These are phyloP conservation scores for Magnaporthiopsis poae DNA, from an alignment of 2,329 filamentous ascomycete species.

Conservation along the genomic window DNA sequence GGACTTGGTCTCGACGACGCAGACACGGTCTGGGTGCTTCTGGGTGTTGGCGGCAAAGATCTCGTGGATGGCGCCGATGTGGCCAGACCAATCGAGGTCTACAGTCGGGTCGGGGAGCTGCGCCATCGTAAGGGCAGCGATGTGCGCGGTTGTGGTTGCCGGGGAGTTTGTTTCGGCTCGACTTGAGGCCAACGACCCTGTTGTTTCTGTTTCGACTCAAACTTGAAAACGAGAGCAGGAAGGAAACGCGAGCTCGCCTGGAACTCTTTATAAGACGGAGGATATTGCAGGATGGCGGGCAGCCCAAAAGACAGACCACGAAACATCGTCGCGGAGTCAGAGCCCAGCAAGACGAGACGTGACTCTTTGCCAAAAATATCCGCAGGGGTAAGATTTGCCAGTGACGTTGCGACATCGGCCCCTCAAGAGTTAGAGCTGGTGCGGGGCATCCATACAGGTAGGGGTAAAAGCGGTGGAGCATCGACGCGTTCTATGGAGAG, in stretches of 20 bases:
- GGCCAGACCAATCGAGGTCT: constrained; percentile 59
- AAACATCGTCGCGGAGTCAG: background rate
- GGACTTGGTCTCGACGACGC: constrained; percentile 39
- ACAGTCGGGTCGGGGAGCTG: constrained; percentile 53
- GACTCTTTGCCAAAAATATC: background rate
- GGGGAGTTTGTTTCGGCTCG: too few species aligned
- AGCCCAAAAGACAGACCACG: background rate
- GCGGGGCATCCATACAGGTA: background rate
- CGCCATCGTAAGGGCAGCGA: constrained; percentile 11
- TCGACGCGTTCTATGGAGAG: too few species aligned
- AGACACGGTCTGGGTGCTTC: constrained; percentile 51
- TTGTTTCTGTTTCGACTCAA: background rate
- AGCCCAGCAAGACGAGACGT: background rate
- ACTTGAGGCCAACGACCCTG: too few species aligned
- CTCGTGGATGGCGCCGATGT: constrained; percentile 52
- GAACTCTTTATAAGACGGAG: background rate
- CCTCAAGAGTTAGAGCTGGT: background rate
- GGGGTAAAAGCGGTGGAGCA: too few species aligned
- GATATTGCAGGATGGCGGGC: background rate
- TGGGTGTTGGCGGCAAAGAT: constrained; percentile 58
- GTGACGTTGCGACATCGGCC: constrained; percentile 2
- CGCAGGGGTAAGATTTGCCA: background rate
- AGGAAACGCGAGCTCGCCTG: background rate
- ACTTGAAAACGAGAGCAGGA: background rate
- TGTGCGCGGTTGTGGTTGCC: too few species aligned